Conservation (phyloP, 805 yeast species). For the Schwanniomyces vanrijiae region DNA sequence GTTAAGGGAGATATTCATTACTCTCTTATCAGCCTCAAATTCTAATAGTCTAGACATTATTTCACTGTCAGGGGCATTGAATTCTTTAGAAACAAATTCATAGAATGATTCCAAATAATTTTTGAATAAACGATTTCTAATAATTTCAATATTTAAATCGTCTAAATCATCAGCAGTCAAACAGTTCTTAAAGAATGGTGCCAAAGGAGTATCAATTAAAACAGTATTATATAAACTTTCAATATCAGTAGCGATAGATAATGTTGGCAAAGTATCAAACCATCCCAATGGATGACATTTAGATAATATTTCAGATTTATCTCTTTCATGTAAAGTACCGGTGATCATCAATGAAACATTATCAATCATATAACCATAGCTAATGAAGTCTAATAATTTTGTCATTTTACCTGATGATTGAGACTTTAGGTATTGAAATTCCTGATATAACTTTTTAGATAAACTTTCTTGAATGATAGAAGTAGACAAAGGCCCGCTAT, state of each 20-base stretch:
- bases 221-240: conserved; percentile 93
- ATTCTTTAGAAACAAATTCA: conserved; percentile 56
- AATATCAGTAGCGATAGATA: conserved; percentile 91
- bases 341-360: conserved; percentile 94
- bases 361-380: conserved; percentile 98
- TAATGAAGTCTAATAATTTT: conserved; percentile 85
- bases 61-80: conserved; percentile 76
- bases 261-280: conserved; percentile 96
- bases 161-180: conserved; percentile 85
- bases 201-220: conserved; percentile 93
- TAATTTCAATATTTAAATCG: conserved; percentile 92
- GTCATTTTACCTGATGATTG: conserved; percentile 82
- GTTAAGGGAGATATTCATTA: conserved; percentile 87
- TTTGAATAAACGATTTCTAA: conserved; percentile 87
- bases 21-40: conserved; percentile 94
- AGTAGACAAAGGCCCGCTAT: conserved; percentile 81
- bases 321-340: conserved; percentile 95
- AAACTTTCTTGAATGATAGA: conserved; percentile 82
- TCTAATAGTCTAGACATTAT: conserved; percentile 74
- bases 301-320: conserved; percentile 79
- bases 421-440: conserved; percentile 80
- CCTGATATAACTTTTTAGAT: conserved; percentile 69
- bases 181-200: conserved; percentile 92
- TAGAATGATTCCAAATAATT: conserved; percentile 90
- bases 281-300: conserved; percentile 97